Evolutionary conservation across 495 filamentous ascomycete species (phyloP).

Genomic region (Trichocladium uniseriatum): DNA sequence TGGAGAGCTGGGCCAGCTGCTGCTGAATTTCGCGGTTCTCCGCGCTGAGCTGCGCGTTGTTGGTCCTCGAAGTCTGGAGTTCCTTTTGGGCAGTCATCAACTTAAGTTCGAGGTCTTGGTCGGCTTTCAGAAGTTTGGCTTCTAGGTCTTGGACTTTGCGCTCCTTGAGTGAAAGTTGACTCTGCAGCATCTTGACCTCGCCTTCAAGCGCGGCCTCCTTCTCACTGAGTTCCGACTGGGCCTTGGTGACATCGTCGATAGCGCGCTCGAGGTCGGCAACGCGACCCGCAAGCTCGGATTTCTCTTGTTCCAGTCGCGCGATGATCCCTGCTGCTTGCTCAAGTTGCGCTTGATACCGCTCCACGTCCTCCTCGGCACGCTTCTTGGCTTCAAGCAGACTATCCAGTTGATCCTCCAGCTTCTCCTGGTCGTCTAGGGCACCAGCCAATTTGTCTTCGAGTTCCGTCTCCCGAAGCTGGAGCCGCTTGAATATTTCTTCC

Average conservation of each 20-base stretch:
- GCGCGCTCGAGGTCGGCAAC: slow-evolving; percentile 58
- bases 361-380: slow-evolving; percentile 74
- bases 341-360: slow-evolving; percentile 67
- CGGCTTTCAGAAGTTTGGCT: slow-evolving; percentile 68
- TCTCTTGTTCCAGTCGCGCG: slow-evolving; percentile 71
- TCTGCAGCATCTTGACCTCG: slow-evolving; percentile 85
- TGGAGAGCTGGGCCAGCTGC: slow-evolving; percentile 77
- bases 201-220: slow-evolving; percentile 64
- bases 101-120: slow-evolving; percentile 87
- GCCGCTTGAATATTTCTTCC: slow-evolving; percentile 92
- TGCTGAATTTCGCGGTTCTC: slow-evolving; percentile 81
- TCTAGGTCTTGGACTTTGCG: slow-evolving; percentile 86
- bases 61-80: slow-evolving; percentile 56
- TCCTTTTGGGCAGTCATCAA: slow-evolving; percentile 75
- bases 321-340: slow-evolving; percentile 90
- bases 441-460: slow-evolving; percentile 84
- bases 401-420: slow-evolving; percentile 86
- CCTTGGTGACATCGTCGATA: slow-evolving; percentile 55
- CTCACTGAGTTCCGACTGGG: slow-evolving; percentile 57
- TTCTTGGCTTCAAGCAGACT: slow-evolving; percentile 82
- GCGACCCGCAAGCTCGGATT: slow-evolving; percentile 58
- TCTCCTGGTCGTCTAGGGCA: slow-evolving; percentile 92
- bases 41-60: slow-evolving; percentile 63
- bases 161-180: slow-evolving; percentile 81
- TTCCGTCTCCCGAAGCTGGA: slow-evolving; percentile 83